A percentile compares a stretch with the other conserved stretches of the same genome.
Conservation (phyloP, 2,329 filamentous ascomycete genomes). For the Hypomyces perniciosus region DNA sequence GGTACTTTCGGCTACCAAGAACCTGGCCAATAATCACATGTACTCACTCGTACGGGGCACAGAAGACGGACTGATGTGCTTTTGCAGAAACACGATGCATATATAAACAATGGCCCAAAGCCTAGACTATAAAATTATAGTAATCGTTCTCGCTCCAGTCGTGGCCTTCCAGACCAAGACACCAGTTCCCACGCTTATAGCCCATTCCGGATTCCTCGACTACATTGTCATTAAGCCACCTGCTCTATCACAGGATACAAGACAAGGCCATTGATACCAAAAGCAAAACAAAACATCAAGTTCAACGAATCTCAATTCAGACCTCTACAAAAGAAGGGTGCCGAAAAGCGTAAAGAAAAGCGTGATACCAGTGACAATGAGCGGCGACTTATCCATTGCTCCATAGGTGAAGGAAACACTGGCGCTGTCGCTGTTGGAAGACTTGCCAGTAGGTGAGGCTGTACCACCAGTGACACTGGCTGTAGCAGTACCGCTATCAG, state of each 20-base stretch:
- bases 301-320: neutral
- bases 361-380: slow-evolving; percentile 31
- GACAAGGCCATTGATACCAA: slow-evolving; percentile 10
- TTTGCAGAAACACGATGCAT: slow-evolving; percentile 5
- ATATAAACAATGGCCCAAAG: slow-evolving; percentile 18
- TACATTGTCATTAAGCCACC: neutral
- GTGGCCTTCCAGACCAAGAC: slow-evolving; percentile 11
- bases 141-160: slow-evolving; percentile 18
- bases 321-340: slow-evolving; percentile 33
- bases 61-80: neutral
- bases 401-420: slow-evolving; percentile 22
- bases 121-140: slow-evolving; percentile 24
- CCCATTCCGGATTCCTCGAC: slow-evolving; percentile 1
- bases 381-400: slow-evolving; percentile 24
- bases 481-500: slow-evolving; percentile 41
- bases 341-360: slow-evolving; percentile 34
- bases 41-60: neutral
- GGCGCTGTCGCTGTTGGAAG: slow-evolving; percentile 24
- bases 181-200: slow-evolving; percentile 5
- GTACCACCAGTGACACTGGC: slow-evolving; percentile 31
- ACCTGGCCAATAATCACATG: slow-evolving; percentile 5
- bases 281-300: neutral
- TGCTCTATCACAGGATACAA: slow-evolving; percentile 7
- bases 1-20: neutral
- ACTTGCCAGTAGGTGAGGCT: slow-evolving; percentile 23